phyloP scores from a whole-genome alignment of 164 flowering plant genomes.

The Nymphaea thermarum region DNA sequence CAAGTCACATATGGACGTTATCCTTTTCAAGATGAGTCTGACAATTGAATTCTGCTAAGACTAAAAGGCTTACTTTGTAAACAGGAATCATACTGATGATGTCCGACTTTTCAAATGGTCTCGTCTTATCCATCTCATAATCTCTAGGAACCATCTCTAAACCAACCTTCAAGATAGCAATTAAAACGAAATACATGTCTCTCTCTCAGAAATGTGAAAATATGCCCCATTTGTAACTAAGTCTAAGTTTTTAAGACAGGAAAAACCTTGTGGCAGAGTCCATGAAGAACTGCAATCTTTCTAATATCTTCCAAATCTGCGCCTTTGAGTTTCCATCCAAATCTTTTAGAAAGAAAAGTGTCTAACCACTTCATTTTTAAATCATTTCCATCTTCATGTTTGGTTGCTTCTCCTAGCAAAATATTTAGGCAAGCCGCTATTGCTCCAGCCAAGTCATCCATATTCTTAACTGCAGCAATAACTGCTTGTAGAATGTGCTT shows the following conservation, averaged over 20 bases:
- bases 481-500: conserved; percentile 67
- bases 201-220: too few relatives aligned
- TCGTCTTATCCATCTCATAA: conserved; percentile 54
- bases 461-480: conserved; percentile 39
- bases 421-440: conserved; percentile 65
- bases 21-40: not conserved
- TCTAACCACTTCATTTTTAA: conserved; percentile 57
- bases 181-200: too few relatives aligned
- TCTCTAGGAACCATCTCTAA: conserved; percentile 72
- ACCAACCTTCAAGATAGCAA: conserved; percentile 48
- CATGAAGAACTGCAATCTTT: conserved; percentile 70
- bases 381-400: conserved; percentile 20
- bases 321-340: conserved; percentile 54
- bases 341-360: conserved; percentile 42
- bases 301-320: conserved; percentile 52
- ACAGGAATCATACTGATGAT: conserved; percentile 74
- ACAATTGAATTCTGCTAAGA: not conserved
- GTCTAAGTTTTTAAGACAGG: too few relatives aligned
- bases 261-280: conserved; percentile 81
- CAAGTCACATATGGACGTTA: not conserved
- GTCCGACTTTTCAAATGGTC: conserved; percentile 53
- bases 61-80: conserved; percentile 40
- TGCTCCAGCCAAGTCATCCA: conserved; percentile 40
- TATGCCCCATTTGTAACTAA: too few relatives aligned
- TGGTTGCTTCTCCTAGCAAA: conserved; percentile 41